Percentiles rank a stretch among this genome's conserved stretches.
phyloP scores from a whole-genome alignment of 805 yeast species.

The Ogataea nitratoaversa region DNA sequence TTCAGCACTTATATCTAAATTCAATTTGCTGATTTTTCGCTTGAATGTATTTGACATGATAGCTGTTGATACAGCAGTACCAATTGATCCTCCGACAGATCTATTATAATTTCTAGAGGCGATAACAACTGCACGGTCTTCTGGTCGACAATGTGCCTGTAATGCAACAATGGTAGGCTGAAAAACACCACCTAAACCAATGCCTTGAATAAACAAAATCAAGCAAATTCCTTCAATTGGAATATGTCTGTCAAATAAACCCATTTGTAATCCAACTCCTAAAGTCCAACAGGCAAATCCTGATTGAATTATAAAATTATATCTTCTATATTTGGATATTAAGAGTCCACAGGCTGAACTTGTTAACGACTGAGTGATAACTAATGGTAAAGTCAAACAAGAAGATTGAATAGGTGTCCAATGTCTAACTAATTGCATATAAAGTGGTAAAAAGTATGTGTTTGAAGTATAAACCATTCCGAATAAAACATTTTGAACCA shows the following conservation, averaged over 20 bases:
- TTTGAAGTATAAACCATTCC: slow-evolving; percentile 47
- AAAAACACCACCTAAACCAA: slow-evolving; percentile 47
- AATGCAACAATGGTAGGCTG: slow-evolving; percentile 55
- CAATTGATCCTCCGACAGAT: slow-evolving; percentile 60
- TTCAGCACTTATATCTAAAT: slow-evolving; percentile 8
- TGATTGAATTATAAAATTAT: slow-evolving; percentile 34
- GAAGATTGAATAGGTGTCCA: slow-evolving; percentile 37
- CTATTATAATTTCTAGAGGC: slow-evolving; percentile 53
- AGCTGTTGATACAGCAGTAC: slow-evolving; percentile 41
- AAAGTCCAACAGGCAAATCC: slow-evolving; percentile 43
- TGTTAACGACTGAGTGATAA: slow-evolving; percentile 37
- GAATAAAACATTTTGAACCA: slow-evolving; percentile 39
- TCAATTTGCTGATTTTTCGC: slow-evolving; percentile 6
- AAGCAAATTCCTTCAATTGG: slow-evolving; percentile 34
- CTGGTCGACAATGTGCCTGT: slow-evolving; percentile 46
- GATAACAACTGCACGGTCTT: slow-evolving; percentile 56
- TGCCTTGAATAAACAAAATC: slow-evolving; percentile 34
- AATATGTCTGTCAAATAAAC: slow-evolving; percentile 27
- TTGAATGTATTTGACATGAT: slow-evolving; percentile 26
- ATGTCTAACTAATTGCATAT: slow-evolving; percentile 44
- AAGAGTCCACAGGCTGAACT: slow-evolving; percentile 44
- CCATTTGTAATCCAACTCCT: slow-evolving; percentile 37
- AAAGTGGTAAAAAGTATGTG: slow-evolving; percentile 45
- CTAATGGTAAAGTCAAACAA: slow-evolving; percentile 39
- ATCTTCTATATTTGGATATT: slow-evolving; percentile 41